Conservation (phyloP, 768 basidiomycete genomes). For the Baorangia bicolor region DNA sequence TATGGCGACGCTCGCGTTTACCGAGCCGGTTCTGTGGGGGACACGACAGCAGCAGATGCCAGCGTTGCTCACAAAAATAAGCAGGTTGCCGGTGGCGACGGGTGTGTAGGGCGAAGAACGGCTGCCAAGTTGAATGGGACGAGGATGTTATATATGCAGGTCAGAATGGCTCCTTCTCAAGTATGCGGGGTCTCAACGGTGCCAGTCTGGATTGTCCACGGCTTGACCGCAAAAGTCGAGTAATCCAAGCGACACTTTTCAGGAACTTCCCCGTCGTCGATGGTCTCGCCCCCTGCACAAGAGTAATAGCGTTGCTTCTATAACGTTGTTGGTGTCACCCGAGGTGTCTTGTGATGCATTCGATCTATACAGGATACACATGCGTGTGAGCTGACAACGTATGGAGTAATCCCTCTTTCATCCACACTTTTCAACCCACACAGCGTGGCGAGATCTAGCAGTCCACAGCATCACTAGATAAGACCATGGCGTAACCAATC, state of each 20-base stretch:
- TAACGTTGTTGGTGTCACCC: slow-evolving; percentile 23
- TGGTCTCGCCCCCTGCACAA: slow-evolving; percentile 15
- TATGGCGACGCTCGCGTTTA: slow-evolving; percentile 31
- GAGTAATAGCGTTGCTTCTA: slow-evolving; percentile 29
- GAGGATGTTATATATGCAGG: slow-evolving; percentile 20
- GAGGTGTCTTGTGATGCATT: slow-evolving; percentile 25
- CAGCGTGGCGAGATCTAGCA: background rate
- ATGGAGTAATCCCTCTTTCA: background rate
- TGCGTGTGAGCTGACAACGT: slow-evolving; percentile 12
- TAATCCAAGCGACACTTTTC: slow-evolving; percentile 20
- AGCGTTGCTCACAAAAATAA: slow-evolving; percentile 8
- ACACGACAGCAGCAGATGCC: slow-evolving; percentile 14
- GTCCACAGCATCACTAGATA: slow-evolving; percentile 10
- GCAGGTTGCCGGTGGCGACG: background rate
- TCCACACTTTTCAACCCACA: background rate
- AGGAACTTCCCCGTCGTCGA: slow-evolving; percentile 17
- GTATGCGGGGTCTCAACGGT: slow-evolving; percentile 31
- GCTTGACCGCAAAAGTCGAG: slow-evolving; percentile 4
- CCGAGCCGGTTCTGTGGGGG: slow-evolving; percentile 30
- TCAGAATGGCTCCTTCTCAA: slow-evolving; percentile 10
- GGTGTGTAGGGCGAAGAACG: slow-evolving; percentile 1
- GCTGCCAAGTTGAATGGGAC: slow-evolving; percentile 1
- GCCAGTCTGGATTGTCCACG: slow-evolving; percentile 24
- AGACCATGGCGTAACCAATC: slow-evolving; percentile 10
- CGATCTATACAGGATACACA: slow-evolving; percentile 12